These are phyloP conservation scores for Jatropha multifida DNA, from an alignment of 441 rosid species.

Conservation along the genomic window DNA sequence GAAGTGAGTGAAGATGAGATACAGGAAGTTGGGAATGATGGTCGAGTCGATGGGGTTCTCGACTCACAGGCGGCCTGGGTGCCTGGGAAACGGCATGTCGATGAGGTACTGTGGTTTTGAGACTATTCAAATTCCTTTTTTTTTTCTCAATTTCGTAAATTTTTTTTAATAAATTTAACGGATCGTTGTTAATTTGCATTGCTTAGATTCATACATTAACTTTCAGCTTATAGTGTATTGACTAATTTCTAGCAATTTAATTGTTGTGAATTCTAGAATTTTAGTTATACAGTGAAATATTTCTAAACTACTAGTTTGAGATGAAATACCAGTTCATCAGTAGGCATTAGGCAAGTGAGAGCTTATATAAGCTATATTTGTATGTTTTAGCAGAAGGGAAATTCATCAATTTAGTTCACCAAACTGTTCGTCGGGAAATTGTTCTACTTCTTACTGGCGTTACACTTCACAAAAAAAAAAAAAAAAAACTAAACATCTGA, in stretches of 20 bases:
- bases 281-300: too few relatives aligned
- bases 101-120: constrained; percentile 58
- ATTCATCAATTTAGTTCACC: not conserved
- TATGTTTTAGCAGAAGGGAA: too few relatives aligned
- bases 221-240: too few relatives aligned
- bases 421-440: not conserved
- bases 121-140: not conserved
- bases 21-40: constrained; percentile 45
- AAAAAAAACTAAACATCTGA: not conserved
- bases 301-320: too few relatives aligned
- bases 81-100: constrained; percentile 86
- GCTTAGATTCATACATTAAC: too few relatives aligned
- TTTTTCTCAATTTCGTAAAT: not conserved
- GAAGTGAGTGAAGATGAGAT: constrained; percentile 65
- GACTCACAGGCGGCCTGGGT: constrained; percentile 63
- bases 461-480: not conserved
- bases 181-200: not conserved
- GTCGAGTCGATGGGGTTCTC: constrained; percentile 27
- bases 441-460: not conserved
- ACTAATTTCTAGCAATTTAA: too few relatives aligned
- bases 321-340: too few relatives aligned
- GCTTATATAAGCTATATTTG: too few relatives aligned
- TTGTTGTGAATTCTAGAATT: too few relatives aligned
- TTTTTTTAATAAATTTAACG: not conserved
- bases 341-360: too few relatives aligned